These are phyloP conservation scores for Sodiomyces alkalinus DNA, from an alignment of 2,329 filamentous ascomycete genomes.

Conservation along the genomic window DNA sequence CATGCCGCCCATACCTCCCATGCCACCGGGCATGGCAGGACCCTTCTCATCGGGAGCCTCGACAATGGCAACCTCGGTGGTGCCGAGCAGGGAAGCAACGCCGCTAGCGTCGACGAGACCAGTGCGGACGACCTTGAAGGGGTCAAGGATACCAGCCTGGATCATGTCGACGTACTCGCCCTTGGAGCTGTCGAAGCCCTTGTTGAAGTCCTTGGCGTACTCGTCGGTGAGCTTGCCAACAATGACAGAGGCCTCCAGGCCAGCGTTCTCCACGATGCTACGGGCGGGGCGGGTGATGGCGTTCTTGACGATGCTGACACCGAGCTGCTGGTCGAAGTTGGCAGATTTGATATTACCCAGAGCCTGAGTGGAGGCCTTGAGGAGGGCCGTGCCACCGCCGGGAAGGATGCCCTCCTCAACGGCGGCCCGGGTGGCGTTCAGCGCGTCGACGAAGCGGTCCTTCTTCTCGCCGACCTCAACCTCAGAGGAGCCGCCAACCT, in stretches of 20 bases:
- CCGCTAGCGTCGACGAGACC: conserved; percentile 88
- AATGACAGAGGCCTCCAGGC: conserved; percentile 86
- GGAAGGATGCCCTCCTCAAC: conserved; percentile 99
- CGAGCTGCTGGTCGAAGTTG: conserved; percentile 99
- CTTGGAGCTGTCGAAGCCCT: conserved; percentile 90
- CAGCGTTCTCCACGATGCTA: conserved; percentile 95
- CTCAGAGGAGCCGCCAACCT: conserved; percentile 93
- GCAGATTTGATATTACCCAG: conserved; percentile 66
- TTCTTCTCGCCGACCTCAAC: conserved; percentile 99
- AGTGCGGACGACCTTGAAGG: conserved; percentile 97
- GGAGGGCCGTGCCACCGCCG: conserved; percentile 91
- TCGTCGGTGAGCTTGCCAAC: conserved; percentile 98
- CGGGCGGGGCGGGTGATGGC: conserved; percentile 92
- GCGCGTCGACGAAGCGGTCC: conserved; percentile 95
- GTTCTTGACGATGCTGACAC: conserved; percentile 93
- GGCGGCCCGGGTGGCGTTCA: conserved; percentile 94
- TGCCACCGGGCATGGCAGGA: conserved; percentile 42
- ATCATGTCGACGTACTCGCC: conserved; percentile 99
- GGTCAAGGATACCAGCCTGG: conserved; percentile 86
- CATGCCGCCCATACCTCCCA: conserved; percentile 53
- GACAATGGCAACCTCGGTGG: conserved; percentile 94
- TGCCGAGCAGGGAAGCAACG: conserved; percentile 92
- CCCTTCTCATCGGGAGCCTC: conserved; percentile 92
- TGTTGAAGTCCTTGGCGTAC: conserved; percentile 87
- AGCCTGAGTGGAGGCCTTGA: conserved; percentile 91